phyloP scores from a whole-genome alignment of 768 basidiomycete species.

The Phaeolepiota aurea region DNA sequence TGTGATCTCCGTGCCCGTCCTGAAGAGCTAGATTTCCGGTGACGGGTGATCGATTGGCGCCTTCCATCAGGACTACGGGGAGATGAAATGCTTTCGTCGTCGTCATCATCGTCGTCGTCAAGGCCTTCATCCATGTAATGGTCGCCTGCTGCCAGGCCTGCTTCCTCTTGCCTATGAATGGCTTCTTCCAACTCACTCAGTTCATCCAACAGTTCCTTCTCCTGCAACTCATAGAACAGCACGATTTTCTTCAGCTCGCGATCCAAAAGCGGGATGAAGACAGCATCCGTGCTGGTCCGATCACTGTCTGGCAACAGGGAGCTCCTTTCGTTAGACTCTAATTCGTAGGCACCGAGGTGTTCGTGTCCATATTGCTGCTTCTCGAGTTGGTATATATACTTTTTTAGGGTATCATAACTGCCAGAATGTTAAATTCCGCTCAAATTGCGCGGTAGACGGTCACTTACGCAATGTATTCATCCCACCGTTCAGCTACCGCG shows the following conservation, averaged over 20 bases:
- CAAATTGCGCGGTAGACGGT: neutral
- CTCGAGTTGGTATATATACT: constrained; percentile 79
- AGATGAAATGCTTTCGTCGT: constrained; percentile 28
- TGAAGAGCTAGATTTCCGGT: constrained; percentile 22
- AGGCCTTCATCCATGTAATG: constrained; percentile 54
- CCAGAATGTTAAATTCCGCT: neutral
- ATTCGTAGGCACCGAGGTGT: constrained; percentile 29
- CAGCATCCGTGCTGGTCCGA: constrained; percentile 35
- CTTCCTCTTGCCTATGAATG: constrained; percentile 51
- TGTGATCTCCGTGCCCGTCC: constrained; percentile 10
- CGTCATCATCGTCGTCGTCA: constrained; percentile 52
- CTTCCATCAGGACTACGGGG: constrained; percentile 24
- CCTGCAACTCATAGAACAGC: constrained; percentile 71
- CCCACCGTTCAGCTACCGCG: constrained; percentile 88
- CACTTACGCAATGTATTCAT: constrained; percentile 80
- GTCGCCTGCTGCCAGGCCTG: constrained; percentile 39
- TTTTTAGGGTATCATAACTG: constrained; percentile 84
- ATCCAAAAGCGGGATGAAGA: constrained; percentile 73
- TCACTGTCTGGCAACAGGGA: constrained; percentile 39
- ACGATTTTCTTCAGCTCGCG: constrained; percentile 76
- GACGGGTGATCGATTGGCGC: constrained; percentile 28
- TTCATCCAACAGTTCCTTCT: constrained; percentile 61
- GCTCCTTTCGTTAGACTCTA: constrained; percentile 58
- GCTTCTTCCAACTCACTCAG: constrained; percentile 49
- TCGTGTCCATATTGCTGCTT: constrained; percentile 55